Conservation (phyloP, 371 early-diverging fungal genomes). For the Blyttiomyces sp. region DNA sequence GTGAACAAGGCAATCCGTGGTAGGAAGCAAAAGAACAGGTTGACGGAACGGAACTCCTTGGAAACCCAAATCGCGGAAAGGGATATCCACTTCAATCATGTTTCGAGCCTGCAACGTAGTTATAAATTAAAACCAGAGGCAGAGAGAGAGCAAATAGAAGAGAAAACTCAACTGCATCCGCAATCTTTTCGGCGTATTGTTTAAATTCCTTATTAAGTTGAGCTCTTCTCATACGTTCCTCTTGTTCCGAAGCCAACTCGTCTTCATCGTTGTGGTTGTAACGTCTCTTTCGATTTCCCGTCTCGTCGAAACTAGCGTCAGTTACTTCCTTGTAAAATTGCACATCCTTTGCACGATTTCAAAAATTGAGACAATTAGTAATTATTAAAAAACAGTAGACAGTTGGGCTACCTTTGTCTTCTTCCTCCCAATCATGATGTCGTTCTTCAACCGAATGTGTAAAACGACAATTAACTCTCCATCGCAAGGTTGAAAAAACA, state of each 20-base stretch:
- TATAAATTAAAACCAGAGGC: not conserved
- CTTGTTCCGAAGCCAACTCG: constrained; percentile 93
- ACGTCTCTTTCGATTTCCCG: constrained; percentile 91
- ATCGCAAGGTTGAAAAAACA: constrained; percentile 98
- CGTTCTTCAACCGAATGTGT: constrained; percentile 95
- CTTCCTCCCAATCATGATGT: constrained; percentile 96
- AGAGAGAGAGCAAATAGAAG: not conserved
- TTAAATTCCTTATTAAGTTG: constrained; percentile 93
- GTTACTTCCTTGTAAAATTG: constrained; percentile 99
- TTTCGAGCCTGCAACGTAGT: constrained; percentile 70
- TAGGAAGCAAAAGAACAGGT: constrained; percentile 94
- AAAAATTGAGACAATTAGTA: not conserved
- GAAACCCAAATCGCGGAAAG: constrained; percentile 94
- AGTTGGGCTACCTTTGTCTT: constrained; percentile 77
- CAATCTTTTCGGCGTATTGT: constrained; percentile 88
- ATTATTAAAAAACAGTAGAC: not conserved
- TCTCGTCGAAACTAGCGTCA: constrained; percentile 95
- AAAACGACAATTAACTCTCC: constrained; percentile 92
- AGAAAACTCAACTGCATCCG: constrained; percentile 58
- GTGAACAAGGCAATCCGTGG: constrained; percentile 96
- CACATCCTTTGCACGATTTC: constrained; percentile 67
- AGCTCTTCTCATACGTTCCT: constrained; percentile 85
- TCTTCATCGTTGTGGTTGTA: constrained; percentile 94
- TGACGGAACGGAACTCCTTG: constrained; percentile 95
- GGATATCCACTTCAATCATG: constrained; percentile 89